Base-by-base conservation (phyloP, 2,329 filamentous ascomycete species). In the Onygena corvina region DNA sequence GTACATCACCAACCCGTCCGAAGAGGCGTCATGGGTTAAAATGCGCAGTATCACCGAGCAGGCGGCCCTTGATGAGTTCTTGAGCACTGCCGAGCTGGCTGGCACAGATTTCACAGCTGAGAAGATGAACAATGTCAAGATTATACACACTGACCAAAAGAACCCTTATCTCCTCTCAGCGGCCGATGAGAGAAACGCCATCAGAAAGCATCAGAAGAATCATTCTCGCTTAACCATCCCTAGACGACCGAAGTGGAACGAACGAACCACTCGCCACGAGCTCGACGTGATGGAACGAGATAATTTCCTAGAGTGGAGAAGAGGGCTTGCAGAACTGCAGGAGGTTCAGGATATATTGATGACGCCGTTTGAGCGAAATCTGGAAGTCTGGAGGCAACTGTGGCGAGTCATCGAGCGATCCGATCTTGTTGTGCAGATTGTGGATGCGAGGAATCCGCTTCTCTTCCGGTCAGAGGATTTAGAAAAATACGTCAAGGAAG, bases 41-140 rank as follows among this genome's bases (percentile, higher is more conserved):
- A 96, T 98, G 92, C 87, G 90, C 72, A 94, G 87, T 66, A 86
- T 98, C 58, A 98, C 92, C 3, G 87, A 98, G 73, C 92, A 98
- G 69, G 89, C 84, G 58, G 89, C 89, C 38, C 80, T 98, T 54
- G 92, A 98, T 67, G 92, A 98, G 67, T 98, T 98, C 67, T 73
- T 98, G 56, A 86, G 84, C 50, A 98, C 92, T 1, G 93, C 92
- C 55, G 89, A 96, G 70, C 74, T 98, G 58, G 92, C 92, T n/a
- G 90, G 88, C 56, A 98, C 92, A 57, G 92, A 98, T 65, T 98
- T 98, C 68, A 96, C 90, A 1, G 93, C 92, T 23, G 89, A 96
- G 73, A 96, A 96, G 76, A 85, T 94, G 79, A 96, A 90, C 71
- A 96, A 93, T 63, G 85, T 96, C 69, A 95, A 95, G 73, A 95